These are phyloP conservation scores for Claviceps cyperi DNA, from an alignment of 2,329 filamentous ascomycete species.

Conservation along the genomic window DNA sequence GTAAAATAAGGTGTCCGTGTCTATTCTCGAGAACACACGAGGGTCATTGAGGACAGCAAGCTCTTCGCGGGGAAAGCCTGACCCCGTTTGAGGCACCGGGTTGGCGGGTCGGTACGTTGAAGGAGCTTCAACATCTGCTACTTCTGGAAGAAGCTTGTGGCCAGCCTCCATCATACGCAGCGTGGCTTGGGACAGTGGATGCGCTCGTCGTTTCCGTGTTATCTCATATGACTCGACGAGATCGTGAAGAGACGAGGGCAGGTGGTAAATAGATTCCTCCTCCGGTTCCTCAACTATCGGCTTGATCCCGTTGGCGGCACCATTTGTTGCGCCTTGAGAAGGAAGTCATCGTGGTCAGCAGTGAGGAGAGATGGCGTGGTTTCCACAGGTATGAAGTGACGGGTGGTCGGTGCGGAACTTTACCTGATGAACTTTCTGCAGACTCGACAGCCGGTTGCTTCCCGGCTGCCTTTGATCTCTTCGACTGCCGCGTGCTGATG, in stretches of 20 bases:
- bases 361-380: neutral
- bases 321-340: constrained; percentile 30
- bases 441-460: constrained; percentile 30
- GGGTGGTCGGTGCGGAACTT: constrained; percentile 1
- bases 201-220: constrained; percentile 54
- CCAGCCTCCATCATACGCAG: constrained; percentile 64
- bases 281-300: constrained; percentile 27
- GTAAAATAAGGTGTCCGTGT: constrained; percentile 94
- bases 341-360: neutral
- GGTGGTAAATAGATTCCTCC: constrained; percentile 81
- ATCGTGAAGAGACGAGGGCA: constrained; percentile 79
- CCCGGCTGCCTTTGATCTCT: constrained; percentile 27
- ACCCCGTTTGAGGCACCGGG: constrained; percentile 56
- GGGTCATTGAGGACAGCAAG: constrained; percentile 84
- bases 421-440: constrained; percentile 31
- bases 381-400: neutral
- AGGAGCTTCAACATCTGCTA: constrained; percentile 66
- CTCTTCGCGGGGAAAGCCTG: constrained; percentile 88
- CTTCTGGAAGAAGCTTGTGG: constrained; percentile 58
- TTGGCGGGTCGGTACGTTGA: constrained; percentile 73
- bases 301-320: constrained; percentile 37
- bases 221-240: constrained; percentile 82
- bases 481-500: constrained; percentile 18
- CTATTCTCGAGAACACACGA: constrained; percentile 72
- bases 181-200: constrained; percentile 48